Conservation (phyloP, 1,284 basidiomycete genomes). For the Ganoderma multipileum region DNA sequence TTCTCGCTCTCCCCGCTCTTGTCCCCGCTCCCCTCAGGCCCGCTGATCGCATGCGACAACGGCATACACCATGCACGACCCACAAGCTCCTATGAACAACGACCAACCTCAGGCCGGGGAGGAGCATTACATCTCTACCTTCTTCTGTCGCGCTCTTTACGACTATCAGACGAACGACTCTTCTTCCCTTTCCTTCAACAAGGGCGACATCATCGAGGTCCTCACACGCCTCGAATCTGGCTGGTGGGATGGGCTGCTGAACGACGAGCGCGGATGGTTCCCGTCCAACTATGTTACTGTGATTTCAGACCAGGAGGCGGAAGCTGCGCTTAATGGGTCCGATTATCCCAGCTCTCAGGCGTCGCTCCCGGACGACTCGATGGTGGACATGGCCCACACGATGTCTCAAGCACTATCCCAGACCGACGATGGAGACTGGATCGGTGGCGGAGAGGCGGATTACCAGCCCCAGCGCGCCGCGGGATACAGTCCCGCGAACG, state of each 20-base stretch:
- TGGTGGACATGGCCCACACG: conserved; percentile 58
- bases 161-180: conserved; percentile 90
- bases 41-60: conserved; percentile 30
- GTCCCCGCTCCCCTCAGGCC: conserved; percentile 10
- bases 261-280: conserved; percentile 94
- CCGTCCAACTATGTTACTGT: conserved; percentile 93
- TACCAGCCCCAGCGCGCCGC: conserved; percentile 23
- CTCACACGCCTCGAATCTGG: conserved; percentile 91
- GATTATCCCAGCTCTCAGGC: conserved; percentile 44
- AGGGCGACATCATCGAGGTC: conserved; percentile 94
- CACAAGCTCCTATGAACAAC: conserved; percentile 29
- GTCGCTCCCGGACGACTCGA: conserved; percentile 40
- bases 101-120: conserved; percentile 42
- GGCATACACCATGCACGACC: conserved; percentile 31
- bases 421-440: conserved; percentile 44
- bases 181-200: conserved; percentile 88
- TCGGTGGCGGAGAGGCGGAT: conserved; percentile 34
- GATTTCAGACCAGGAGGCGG: conserved; percentile 83
- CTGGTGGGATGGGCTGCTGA: conserved; percentile 98
- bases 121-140: conserved; percentile 66
- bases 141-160: conserved; percentile 93
- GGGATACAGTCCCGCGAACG: conserved; percentile 23
- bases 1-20: conserved; percentile 11
- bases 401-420: conserved; percentile 49
- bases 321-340: conserved; percentile 61